A percentile compares a stretch with the other conserved stretches of the same genome.
Evolutionary conservation across 345 rosid species (phyloP).

Genomic region (Lumnitzera racemosa): DNA sequence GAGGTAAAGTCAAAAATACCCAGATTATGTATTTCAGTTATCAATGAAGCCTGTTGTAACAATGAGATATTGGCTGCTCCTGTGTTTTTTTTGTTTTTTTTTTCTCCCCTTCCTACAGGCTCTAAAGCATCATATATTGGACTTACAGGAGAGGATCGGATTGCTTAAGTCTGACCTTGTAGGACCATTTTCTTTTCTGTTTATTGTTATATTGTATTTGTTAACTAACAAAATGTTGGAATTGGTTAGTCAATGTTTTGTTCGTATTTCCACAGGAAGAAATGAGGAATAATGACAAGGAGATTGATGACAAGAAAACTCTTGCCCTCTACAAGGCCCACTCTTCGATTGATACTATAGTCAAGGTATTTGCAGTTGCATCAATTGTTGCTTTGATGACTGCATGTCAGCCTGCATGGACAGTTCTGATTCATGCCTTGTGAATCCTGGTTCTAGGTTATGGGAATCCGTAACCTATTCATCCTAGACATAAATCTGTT

Average conservation of each 20-base stretch:
- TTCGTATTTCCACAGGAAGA: conserved; percentile 36
- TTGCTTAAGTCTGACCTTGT: conserved; percentile 50
- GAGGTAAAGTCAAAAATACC: conserved; percentile 37
- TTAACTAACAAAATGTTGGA: not conserved
- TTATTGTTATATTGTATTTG: not conserved
- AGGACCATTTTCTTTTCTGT: conserved; percentile 8
- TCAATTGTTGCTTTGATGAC: no score
- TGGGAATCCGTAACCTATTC: no score
- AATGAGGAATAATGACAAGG: conserved; percentile 26
- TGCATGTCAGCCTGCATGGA: no score
- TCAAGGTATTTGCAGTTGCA: conserved; percentile 37
- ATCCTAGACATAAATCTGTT: no score
- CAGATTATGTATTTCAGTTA: not conserved
- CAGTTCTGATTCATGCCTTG: no score
- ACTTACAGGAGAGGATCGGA: conserved; percentile 53
- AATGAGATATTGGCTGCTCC: not conserved
- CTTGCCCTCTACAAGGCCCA: conserved; percentile 19
- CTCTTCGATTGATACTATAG: conserved; percentile 23
- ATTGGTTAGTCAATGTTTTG: not conserved
- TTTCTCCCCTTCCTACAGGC: conserved; percentile 46
- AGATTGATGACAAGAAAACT: conserved; percentile 25
- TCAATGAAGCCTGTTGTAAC: not conserved
- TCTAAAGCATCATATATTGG: conserved; percentile 60
- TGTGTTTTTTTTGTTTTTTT: conserved; percentile 1
- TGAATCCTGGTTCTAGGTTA: no score